Evolutionary conservation across 176 grass and related monocot genomes (phyloP), one percentile per base, ranked within the genome.

Genomic region (Alloteropsis semialata): DNA sequence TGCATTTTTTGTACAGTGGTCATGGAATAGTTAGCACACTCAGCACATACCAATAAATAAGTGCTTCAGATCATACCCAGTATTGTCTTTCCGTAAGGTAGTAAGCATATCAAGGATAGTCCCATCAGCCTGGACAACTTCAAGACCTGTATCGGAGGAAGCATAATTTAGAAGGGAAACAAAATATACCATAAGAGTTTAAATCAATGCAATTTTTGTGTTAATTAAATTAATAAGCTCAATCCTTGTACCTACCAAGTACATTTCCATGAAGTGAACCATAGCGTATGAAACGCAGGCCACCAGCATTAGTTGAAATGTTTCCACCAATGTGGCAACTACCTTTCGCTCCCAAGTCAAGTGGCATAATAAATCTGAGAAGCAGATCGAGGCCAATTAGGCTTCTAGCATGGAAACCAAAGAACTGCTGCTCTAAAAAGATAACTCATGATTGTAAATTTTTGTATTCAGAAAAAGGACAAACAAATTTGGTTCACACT

Each of bases 311-410:
- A 77, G 92, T 98, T 80, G 95, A 98, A 88, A 98, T 42, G 82
- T 98, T 98, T 46, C 92, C 96, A 57, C 96, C 96, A 67, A 98
- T 98, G 48, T 98, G 95, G 76, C 96, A 98, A 72, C 96, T 98
- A 74, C 96, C 92, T 92, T 98, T 95, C 68, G 92, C 96, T 38
- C 96, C 96, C 84, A 98, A 86, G 75, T 98, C 96, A 87, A 98
- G 92, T 41, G 96, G 96, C 92, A 98, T 93, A 81, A 95, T 95
- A 88, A 93, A 98, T 54, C 96, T 98, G 84, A 69, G 72, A 50
- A 50, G 27, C 44, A 72, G 17, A 72, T 50, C 27, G 50, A 72
- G 27, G 16, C 15, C n/a, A 61, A 77, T 43, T 61, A 77, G 15
- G 36, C 24, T 1, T 61, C 6, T 18, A 18, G 37, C 54, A 74